These are phyloP conservation scores for Erysimum pusillum DNA, from an alignment of 441 rosid genomes.

Conservation along the genomic window DNA sequence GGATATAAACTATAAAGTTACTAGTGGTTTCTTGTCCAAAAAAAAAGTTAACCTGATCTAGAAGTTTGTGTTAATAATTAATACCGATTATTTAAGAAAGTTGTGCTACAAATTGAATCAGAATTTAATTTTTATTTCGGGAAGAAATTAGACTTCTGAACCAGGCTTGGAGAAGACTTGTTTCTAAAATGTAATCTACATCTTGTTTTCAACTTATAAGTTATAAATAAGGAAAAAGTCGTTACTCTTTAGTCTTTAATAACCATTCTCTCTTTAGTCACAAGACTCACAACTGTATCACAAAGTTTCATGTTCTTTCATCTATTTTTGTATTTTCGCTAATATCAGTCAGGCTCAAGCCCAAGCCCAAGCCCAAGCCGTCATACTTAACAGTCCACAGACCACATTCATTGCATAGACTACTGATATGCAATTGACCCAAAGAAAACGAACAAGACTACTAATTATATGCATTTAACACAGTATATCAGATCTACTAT, in stretches of 20 bases:
- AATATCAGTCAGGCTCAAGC: background rate
- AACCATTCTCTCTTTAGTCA: background rate
- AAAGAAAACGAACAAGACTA: too few species aligned
- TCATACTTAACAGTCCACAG: background rate
- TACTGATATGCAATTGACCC: background rate
- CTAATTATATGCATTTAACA: too few species aligned
- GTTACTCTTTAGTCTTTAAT: background rate
- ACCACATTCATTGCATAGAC: background rate
- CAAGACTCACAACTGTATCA: background rate
- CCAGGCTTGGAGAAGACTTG: background rate
- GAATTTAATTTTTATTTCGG: background rate
- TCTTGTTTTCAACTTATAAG: too few species aligned
- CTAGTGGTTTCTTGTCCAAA: background rate
- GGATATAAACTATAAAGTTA: background rate
- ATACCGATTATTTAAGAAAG: too few species aligned
- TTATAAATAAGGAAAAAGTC: too few species aligned
- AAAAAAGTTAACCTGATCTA: background rate
- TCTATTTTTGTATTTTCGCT: background rate
- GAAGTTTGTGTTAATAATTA: background rate
- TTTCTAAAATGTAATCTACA: background rate
- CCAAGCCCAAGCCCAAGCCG: background rate
- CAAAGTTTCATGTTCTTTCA: slow-evolving; percentile 5
- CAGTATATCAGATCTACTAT: too few species aligned
- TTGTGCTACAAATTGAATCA: background rate
- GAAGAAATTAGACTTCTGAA: background rate